Percentiles rank a stretch among this genome's conserved stretches.
These are phyloP conservation scores for Neurospora sp. DNA, from an alignment of 495 filamentous ascomycete species.

Conservation along the genomic window DNA sequence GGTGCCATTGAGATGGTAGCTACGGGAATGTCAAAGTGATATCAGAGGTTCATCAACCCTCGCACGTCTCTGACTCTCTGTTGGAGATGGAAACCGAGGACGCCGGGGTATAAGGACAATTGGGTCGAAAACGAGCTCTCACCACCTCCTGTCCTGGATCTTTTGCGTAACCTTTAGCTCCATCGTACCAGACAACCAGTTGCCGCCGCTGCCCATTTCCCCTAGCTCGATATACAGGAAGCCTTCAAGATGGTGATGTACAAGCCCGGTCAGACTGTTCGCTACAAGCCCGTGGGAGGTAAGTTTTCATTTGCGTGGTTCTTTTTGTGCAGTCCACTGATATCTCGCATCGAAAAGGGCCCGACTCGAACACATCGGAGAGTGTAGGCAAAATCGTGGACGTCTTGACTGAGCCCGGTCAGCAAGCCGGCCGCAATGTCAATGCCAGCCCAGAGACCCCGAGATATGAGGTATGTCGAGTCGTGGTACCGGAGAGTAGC, in stretches of 20 bases:
- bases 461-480: constrained; percentile 29
- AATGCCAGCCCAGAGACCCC: constrained; percentile 27
- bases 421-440: constrained; percentile 31
- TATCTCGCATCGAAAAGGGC: constrained; percentile 14
- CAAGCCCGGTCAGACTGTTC: constrained; percentile 23
- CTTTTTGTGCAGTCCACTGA: background rate
- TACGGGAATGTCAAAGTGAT: background rate
- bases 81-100: background rate
- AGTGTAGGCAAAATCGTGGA: constrained; percentile 28
- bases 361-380: constrained; percentile 29
- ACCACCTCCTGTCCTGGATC: background rate
- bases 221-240: background rate
- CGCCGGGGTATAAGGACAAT: background rate
- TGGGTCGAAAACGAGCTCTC: background rate
- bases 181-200: background rate
- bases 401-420: constrained; percentile 30
- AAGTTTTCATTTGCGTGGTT: background rate
- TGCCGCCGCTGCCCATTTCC: background rate
- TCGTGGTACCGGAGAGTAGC: background rate
- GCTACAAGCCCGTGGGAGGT: constrained; percentile 35
- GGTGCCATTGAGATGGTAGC: background rate
- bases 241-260: constrained; percentile 6
- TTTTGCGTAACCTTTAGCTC: background rate
- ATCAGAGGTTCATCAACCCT: background rate
- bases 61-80: background rate